These are phyloP conservation scores for Plantago ovata DNA, from an alignment of 257 asterid species.

Conservation along the genomic window DNA sequence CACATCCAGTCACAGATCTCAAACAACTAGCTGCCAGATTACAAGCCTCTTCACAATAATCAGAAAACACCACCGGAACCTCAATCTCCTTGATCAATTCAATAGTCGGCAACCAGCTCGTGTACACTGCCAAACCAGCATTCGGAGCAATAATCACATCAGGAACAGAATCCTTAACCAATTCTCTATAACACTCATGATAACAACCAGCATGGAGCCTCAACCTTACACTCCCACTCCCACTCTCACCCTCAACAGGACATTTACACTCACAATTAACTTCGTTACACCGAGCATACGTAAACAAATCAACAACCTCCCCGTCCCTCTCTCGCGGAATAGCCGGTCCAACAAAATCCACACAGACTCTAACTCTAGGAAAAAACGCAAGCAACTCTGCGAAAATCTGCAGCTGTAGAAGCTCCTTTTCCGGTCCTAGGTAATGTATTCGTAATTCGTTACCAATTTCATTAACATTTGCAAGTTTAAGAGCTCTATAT, in stretches of 20 bases:
- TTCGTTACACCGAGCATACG: constrained; percentile 52
- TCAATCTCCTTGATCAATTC: constrained; percentile 62
- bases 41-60: constrained; percentile 93
- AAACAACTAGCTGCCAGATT: constrained; percentile 65
- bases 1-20: constrained; percentile 40
- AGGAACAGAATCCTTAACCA: constrained; percentile 65
- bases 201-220: constrained; percentile 77
- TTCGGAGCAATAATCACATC: constrained; percentile 70
- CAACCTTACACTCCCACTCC: constrained; percentile 29
- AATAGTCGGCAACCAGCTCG: constrained; percentile 86
- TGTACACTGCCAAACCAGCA: constrained; percentile 94
- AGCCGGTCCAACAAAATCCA: constrained; percentile 83
- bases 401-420: constrained; percentile 68
- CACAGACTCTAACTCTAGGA: constrained; percentile 56
- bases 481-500: constrained; percentile 69
- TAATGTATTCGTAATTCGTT: constrained; percentile 67
- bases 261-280: constrained; percentile 60
- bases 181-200: constrained; percentile 55
- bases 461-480: constrained; percentile 35
- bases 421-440: constrained; percentile 95
- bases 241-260: constrained; percentile 22
- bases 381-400: constrained; percentile 76
- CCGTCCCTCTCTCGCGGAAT: constrained; percentile 72
- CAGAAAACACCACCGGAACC: constrained; percentile 77
- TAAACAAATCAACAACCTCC: constrained; percentile 48